These are phyloP conservation scores for Aspergillus sparsus DNA, from an alignment of 495 filamentous ascomycete species.

Conservation along the genomic window DNA sequence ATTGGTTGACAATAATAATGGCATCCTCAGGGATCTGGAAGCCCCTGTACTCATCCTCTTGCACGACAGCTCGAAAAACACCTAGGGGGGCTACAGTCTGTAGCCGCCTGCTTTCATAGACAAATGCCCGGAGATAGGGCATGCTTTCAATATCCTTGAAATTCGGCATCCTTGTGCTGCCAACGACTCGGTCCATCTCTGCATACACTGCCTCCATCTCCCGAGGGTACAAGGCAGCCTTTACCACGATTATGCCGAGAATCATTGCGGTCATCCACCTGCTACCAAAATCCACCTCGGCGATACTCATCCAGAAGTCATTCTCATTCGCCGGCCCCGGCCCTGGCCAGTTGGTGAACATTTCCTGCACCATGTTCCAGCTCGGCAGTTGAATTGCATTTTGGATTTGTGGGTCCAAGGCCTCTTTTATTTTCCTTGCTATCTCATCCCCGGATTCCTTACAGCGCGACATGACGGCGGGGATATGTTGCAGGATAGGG, in stretches of 20 bases:
- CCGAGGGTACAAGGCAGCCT: background rate
- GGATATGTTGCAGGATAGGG: background rate
- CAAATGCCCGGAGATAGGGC: background rate
- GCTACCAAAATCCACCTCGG: background rate
- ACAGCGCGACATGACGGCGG: background rate
- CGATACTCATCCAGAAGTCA: background rate
- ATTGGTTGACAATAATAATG: background rate
- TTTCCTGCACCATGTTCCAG: background rate
- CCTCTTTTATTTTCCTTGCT: background rate
- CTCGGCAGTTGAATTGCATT: background rate
- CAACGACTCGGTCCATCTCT: background rate
- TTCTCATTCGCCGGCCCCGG: background rate
- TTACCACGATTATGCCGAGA: background rate
- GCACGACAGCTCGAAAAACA: background rate
- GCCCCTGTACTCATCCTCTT: background rate
- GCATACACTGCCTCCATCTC: slow-evolving; percentile 1
- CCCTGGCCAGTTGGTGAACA: background rate
- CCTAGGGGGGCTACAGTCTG: background rate
- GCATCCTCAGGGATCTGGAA: background rate
- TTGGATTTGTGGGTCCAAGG: background rate
- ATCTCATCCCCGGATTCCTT: background rate
- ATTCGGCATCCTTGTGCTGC: background rate
- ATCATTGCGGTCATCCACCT: background rate
- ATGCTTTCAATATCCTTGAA: background rate
- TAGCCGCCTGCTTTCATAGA: background rate